A percentile compares a stretch with the other conserved stretches of the same genome.
These are phyloP conservation scores for Pseudogymnoascus sp. DNA, from an alignment of 2,329 filamentous ascomycete genomes.

Conservation along the genomic window DNA sequence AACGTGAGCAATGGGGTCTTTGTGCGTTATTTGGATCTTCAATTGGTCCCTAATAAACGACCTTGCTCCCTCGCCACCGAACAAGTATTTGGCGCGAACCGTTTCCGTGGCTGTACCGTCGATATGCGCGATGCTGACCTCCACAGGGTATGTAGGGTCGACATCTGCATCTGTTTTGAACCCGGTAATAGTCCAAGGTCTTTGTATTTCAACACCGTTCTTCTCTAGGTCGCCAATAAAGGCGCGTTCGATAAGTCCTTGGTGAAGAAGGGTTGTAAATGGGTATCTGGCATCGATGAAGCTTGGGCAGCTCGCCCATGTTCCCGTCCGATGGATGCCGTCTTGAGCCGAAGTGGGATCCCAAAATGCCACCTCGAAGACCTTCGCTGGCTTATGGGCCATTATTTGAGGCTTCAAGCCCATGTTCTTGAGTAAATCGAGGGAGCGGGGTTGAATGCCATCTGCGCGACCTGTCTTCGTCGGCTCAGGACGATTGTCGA, in stretches of 20 bases:
- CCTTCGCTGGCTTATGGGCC: conserved; percentile 78
- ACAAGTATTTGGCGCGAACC: conserved; percentile 61
- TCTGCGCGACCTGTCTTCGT: conserved; percentile 83
- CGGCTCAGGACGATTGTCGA: conserved; percentile 82
- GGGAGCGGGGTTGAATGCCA: conserved; percentile 82
- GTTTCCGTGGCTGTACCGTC: conserved; percentile 66
- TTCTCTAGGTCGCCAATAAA: conserved; percentile 61
- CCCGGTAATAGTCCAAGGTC: conserved; percentile 58
- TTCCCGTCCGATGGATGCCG: conserved; percentile 59
- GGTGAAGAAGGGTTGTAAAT: conserved; percentile 64
- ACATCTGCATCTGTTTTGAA: conserved; percentile 53
- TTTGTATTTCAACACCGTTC: conserved; percentile 53
- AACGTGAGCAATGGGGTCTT: conserved; percentile 63
- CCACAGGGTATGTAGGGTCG: conserved; percentile 66
- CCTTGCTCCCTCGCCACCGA: conserved; percentile 64
- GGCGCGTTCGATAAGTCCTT: conserved; percentile 64
- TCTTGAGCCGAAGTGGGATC: conserved; percentile 50
- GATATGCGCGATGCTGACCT: conserved; percentile 69
- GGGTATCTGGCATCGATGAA: conserved; percentile 71
- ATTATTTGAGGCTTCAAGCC: conserved; percentile 83
- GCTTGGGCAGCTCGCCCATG: conserved; percentile 81
- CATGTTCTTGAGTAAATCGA: conserved; percentile 84
- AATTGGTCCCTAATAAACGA: conserved; percentile 60
- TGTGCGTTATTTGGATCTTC: conserved; percentile 63
- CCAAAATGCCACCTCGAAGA: conserved; percentile 74